A percentile compares a stretch with the other conserved stretches of the same genome.
These are phyloP conservation scores for Globisporangium nagaii DNA, from an alignment of 352 stramenopile genomes.

Conservation along the genomic window DNA sequence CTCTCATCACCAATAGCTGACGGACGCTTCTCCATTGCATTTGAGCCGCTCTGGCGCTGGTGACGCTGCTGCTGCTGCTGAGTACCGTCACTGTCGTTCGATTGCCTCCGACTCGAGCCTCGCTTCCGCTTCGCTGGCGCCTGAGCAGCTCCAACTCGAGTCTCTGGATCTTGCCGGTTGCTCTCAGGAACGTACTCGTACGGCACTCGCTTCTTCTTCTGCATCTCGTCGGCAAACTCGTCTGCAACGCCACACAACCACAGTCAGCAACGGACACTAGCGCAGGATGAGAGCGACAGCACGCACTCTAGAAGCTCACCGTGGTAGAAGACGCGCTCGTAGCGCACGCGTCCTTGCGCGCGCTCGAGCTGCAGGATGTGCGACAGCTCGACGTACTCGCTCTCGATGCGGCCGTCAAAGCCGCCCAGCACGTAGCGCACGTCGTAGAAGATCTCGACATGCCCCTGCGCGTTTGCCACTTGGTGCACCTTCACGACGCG, in stretches of 20 bases:
- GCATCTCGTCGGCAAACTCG: conserved; percentile 40
- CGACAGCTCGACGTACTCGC: conserved; percentile 58
- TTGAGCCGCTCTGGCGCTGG: background rate
- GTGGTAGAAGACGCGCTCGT: conserved; percentile 60
- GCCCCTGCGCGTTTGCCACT: conserved; percentile 16
- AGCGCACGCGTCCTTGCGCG: conserved; percentile 25
- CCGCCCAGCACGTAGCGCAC: conserved; percentile 79
- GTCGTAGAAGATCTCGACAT: conserved; percentile 51
- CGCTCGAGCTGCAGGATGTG: conserved; percentile 29
- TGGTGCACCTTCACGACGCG: conserved; percentile 42
- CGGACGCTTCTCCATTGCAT: background rate
- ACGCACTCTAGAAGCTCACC: conserved; percentile 6
- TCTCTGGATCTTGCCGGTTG: background rate
- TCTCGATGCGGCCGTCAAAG: conserved; percentile 68
- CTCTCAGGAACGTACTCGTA: background rate
- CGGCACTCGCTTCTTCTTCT: conserved; percentile 20
- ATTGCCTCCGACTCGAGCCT: background rate
- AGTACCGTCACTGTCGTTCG: background rate
- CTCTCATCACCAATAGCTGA: background rate
- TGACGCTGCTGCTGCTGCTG: background rate
- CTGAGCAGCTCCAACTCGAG: background rate
- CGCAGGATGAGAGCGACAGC: background rate
- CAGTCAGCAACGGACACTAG: background rate
- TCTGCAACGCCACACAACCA: conserved; percentile 17
- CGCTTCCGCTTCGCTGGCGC: background rate